Evolutionary conservation across 306 rosid species (phyloP).

Genomic region (Gynostemma pentaphyllum): DNA sequence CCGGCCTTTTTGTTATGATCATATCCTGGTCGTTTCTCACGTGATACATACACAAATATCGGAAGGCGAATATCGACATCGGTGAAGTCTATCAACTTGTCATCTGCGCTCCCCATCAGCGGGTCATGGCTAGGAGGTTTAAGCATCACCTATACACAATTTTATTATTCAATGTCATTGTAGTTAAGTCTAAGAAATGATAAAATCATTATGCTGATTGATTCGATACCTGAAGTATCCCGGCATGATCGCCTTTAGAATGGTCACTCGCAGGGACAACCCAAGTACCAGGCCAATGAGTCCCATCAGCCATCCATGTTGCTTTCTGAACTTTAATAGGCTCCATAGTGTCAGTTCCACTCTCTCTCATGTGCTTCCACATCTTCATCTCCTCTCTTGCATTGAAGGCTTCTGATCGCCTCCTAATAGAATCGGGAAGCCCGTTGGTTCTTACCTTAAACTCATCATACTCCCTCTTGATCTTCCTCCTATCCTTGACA

Average conservation of each 20-base stretch:
- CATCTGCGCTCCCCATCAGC: conserved; percentile 27
- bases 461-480: conserved; percentile 93
- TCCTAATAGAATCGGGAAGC: conserved; percentile 71
- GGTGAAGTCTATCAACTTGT: conserved; percentile 36
- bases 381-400: conserved; percentile 51
- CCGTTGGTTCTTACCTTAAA: conserved; percentile 76
- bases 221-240: conserved; percentile 98
- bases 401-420: conserved; percentile 66
- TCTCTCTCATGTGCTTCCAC: conserved; percentile 39
- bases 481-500: conserved; percentile 81
- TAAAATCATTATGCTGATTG: too few species aligned
- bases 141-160: conserved; percentile 30
- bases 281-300: conserved; percentile 94
- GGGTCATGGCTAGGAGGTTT: conserved; percentile 42
- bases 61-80: conserved; percentile 78
- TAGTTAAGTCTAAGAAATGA: neutral
- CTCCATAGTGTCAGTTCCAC: conserved; percentile 24
- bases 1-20: conserved; percentile 96
- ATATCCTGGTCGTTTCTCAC: conserved; percentile 81
- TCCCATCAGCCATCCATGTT: conserved; percentile 89
- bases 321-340: conserved; percentile 35
- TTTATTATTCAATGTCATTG: too few species aligned
- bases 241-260: conserved; percentile 72
- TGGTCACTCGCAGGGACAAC: conserved; percentile 28
- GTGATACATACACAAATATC: conserved; percentile 68